phyloP scores from a whole-genome alignment of 306 rosid species.

The Fragaria nilgerrensis region DNA sequence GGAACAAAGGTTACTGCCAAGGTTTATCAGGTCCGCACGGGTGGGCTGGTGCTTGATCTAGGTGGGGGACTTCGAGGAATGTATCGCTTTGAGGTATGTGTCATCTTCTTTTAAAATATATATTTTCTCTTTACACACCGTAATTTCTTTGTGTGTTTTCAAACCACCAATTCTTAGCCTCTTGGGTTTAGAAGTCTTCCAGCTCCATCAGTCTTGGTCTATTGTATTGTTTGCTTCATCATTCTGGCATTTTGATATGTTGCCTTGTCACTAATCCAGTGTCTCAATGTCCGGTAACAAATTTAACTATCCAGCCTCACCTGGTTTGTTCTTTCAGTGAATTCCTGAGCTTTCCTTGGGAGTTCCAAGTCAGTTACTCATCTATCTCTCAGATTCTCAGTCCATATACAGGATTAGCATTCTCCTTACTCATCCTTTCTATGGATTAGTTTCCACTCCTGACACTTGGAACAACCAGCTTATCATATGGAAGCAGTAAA shows the following conservation, averaged over 20 bases:
- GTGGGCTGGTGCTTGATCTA: slow-evolving; percentile 86
- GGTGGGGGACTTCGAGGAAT: slow-evolving; percentile 83
- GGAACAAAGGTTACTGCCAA: slow-evolving; percentile 68
- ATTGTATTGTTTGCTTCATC: neutral
- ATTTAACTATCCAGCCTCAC: neutral
- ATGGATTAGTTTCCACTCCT: neutral
- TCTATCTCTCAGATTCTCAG: neutral
- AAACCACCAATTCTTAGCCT: too few relatives aligned
- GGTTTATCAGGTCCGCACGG: slow-evolving; percentile 74
- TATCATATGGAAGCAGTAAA: neutral
- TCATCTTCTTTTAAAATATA: neutral
- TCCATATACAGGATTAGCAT: neutral
- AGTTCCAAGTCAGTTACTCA: neutral
- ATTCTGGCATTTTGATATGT: neutral
- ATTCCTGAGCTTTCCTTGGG: neutral
- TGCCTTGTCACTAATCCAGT: neutral
- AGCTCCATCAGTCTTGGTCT: neutral
- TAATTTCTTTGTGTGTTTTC: neutral
- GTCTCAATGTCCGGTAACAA: neutral
- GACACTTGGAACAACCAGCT: neutral
- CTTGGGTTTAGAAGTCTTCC: too few relatives aligned
- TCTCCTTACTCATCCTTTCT: neutral
- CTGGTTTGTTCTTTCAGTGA: neutral
- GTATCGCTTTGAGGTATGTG: slow-evolving; percentile 77
- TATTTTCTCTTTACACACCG: neutral